phyloP scores from a whole-genome alignment of 1,139 yeast genomes.

The Trichomonascaceae sp. region DNA sequence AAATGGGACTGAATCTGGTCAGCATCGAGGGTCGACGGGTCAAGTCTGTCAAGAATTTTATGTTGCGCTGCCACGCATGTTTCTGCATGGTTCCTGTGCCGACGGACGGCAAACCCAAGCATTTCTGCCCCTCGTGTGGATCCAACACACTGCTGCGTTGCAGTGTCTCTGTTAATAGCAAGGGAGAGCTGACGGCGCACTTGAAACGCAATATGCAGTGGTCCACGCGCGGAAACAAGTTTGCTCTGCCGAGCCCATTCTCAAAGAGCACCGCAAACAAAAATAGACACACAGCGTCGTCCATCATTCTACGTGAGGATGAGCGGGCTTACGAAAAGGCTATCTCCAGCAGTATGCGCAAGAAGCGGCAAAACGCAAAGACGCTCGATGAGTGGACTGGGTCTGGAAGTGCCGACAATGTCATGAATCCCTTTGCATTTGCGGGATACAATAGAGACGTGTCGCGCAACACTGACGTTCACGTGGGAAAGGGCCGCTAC shows the following conservation, averaged over 20 bases:
- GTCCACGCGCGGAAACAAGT: slow-evolving; percentile 80
- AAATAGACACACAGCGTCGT: slow-evolving; percentile 15
- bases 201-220: slow-evolving; percentile 86
- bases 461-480: slow-evolving; percentile 52
- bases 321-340: slow-evolving; percentile 89
- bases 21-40: slow-evolving; percentile 80
- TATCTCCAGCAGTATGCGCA: slow-evolving; percentile 78
- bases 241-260: slow-evolving; percentile 43
- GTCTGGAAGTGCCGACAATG: slow-evolving; percentile 86
- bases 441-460: slow-evolving; percentile 34
- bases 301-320: slow-evolving; percentile 63
- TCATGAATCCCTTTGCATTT: slow-evolving; percentile 78
- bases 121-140: slow-evolving; percentile 95
- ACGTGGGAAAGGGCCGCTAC: slow-evolving; percentile 70
- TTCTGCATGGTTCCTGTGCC: slow-evolving; percentile 71
- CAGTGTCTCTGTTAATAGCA: slow-evolving; percentile 70
- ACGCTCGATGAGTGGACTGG: slow-evolving; percentile 81
- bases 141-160: slow-evolving; percentile 82
- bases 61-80: slow-evolving; percentile 97
- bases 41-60: slow-evolving; percentile 74
- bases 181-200: slow-evolving; percentile 84
- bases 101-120: slow-evolving; percentile 60
- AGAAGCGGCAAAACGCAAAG: slow-evolving; percentile 74
- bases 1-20: slow-evolving; percentile 76
- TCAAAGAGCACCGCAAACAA: slow-evolving; percentile 25